These are phyloP conservation scores for Pythium graminicola DNA, from an alignment of 352 stramenopile species.

Conservation along the genomic window DNA sequence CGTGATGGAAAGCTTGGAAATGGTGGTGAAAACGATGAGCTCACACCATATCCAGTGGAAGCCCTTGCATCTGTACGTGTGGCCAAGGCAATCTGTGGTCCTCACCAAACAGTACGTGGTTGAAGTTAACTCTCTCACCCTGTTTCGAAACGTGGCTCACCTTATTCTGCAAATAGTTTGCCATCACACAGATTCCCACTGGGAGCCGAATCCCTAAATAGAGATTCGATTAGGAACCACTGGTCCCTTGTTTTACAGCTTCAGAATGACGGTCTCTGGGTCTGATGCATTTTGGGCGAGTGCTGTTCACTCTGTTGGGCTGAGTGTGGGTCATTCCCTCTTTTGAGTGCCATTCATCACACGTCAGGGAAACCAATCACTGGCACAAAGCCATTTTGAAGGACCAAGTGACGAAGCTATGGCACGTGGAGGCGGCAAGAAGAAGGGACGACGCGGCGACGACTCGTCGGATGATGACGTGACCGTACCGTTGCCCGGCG, in stretches of 20 bases:
- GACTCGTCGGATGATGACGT: conserved; percentile 70
- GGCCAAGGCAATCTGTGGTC: conserved; percentile 42
- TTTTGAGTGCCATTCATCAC: conserved; percentile 5
- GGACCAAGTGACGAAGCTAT: conserved; percentile 25
- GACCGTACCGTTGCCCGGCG: conserved; percentile 18
- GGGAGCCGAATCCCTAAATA: not conserved
- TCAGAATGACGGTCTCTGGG: conserved; percentile 4
- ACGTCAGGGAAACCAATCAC: conserved; percentile 12
- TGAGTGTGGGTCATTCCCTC: too few species aligned
- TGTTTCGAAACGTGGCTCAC: conserved; percentile 2
- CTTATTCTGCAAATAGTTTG: conserved; percentile 26
- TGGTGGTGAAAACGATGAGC: conserved; percentile 47
- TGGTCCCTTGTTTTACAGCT: not conserved
- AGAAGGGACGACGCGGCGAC: conserved; percentile 68
- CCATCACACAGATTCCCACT: conserved; percentile 35
- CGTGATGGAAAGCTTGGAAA: conserved; percentile 67
- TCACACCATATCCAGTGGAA: conserved; percentile 38
- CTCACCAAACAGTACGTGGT: conserved; percentile 49
- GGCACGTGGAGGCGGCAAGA: conserved; percentile 58
- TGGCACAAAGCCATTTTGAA: not conserved
- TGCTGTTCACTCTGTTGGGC: conserved; percentile 8
- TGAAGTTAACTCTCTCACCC: conserved; percentile 8
- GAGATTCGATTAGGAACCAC: conserved; percentile 6
- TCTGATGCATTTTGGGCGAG: not conserved
- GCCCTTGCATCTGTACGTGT: conserved; percentile 54